A percentile compares a stretch with the other conserved stretches of the same genome.
Conservation (phyloP, 2,329 filamentous ascomycete species). For the Ascochyta koolunga region DNA sequence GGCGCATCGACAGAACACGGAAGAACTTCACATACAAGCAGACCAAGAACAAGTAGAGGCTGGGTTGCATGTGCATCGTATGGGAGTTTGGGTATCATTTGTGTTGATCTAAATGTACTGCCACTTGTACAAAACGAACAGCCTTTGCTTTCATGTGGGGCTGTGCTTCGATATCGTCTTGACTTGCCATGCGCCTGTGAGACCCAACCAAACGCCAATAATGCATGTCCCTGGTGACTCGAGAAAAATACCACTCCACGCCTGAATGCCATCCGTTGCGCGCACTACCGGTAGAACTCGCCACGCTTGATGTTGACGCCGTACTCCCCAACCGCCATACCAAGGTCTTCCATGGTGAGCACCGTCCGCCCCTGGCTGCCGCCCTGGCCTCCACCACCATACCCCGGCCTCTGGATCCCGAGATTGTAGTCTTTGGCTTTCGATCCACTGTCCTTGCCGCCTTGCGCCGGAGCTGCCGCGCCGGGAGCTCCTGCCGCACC, state of each 20-base stretch:
- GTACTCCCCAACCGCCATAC: constrained; percentile 97
- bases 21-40: constrained; percentile 72
- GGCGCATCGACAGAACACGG: constrained; percentile 60
- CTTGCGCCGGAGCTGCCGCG: constrained; percentile 61
- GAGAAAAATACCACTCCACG: background rate
- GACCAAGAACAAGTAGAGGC: constrained; percentile 70
- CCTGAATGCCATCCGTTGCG: background rate
- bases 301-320: constrained; percentile 96
- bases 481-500: constrained; percentile 67
- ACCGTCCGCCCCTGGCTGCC: constrained; percentile 91
- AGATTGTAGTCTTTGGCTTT: constrained; percentile 57
- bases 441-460: constrained; percentile 48
- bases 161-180: background rate
- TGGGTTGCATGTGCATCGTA: constrained; percentile 28
- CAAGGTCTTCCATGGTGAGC: constrained; percentile 96
- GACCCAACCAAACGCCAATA: constrained; percentile 33
- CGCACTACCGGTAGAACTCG: constrained; percentile 84
- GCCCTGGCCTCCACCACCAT: constrained; percentile 84
- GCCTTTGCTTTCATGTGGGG: constrained; percentile 11
- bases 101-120: constrained; percentile 40
- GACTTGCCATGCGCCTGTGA: constrained; percentile 26
- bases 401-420: constrained; percentile 57
- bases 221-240: constrained; percentile 24
- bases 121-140: constrained; percentile 41
- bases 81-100: constrained; percentile 48